phyloP scores from a whole-genome alignment of 805 yeast genomes.

The Kluyveromyces dobzhanskii region DNA sequence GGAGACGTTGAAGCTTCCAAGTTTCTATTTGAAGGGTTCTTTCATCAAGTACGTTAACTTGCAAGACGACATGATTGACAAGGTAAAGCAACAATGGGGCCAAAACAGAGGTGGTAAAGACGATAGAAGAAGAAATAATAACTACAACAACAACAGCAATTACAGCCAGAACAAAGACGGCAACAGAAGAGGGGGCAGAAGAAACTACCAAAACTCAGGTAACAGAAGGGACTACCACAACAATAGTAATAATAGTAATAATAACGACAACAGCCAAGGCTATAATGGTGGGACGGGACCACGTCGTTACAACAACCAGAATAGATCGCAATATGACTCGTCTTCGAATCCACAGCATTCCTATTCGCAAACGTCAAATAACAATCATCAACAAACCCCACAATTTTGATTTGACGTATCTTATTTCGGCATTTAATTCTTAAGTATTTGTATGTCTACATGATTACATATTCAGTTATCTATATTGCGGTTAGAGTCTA shows the following conservation, averaged over 20 bases:
- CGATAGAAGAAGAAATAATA: conserved; percentile 14
- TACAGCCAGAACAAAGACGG: conserved; percentile 8
- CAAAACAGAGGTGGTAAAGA: conserved; percentile 27
- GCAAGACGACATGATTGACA: conserved; percentile 69
- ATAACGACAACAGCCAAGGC: conserved; percentile 14
- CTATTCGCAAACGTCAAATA: neutral
- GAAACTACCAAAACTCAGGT: conserved; percentile 24
- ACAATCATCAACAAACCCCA: conserved; percentile 1
- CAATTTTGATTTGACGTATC: conserved; percentile 3
- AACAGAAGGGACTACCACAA: conserved; percentile 23
- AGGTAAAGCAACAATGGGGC: conserved; percentile 47
- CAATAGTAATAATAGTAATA: conserved; percentile 14
- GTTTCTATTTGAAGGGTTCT: conserved; percentile 76
- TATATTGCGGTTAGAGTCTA: too few species aligned
- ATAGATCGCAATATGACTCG: conserved; percentile 2
- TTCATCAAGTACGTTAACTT: conserved; percentile 72
- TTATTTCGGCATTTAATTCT: neutral
- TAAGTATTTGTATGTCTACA: neutral
- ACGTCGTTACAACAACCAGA: conserved; percentile 7
- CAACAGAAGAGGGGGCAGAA: conserved; percentile 23
- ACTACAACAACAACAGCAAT: conserved; percentile 2
- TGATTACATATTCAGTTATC: too few species aligned
- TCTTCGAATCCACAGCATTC: neutral
- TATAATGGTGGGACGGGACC: conserved; percentile 9
- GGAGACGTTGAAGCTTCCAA: conserved; percentile 55